These are phyloP conservation scores for Aspergillus pseudoglaucus DNA, from an alignment of 2,329 filamentous ascomycete genomes.

Conservation along the genomic window DNA sequence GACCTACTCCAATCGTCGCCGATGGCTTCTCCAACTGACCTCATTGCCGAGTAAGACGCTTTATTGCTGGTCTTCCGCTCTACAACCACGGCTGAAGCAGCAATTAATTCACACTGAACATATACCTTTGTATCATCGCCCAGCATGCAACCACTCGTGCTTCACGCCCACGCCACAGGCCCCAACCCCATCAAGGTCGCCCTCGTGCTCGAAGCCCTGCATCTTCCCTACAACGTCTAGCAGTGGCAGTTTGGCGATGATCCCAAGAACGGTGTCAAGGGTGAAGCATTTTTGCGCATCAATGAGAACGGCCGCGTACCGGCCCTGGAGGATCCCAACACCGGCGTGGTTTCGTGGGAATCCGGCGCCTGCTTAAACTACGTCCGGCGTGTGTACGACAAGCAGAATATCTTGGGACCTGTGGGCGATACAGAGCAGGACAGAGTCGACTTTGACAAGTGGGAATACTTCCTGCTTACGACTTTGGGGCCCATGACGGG, in stretches of 20 bases:
- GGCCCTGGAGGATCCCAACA: conserved; percentile 34
- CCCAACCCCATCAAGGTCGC: conserved; percentile 43
- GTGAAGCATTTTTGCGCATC: conserved; percentile 30
- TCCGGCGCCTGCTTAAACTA: conserved; percentile 36
- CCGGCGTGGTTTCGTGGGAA: conserved; percentile 33
- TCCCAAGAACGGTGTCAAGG: conserved; percentile 26
- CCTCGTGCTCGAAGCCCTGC: conserved; percentile 35
- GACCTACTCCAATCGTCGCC: too few species aligned
- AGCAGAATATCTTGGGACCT: conserved; percentile 32
- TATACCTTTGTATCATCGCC: not conserved
- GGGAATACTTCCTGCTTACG: conserved; percentile 39
- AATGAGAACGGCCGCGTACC: conserved; percentile 42
- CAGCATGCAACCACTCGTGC: conserved; percentile 25
- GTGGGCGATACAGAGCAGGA: conserved; percentile 28
- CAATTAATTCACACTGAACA: not conserved
- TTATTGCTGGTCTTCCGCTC: too few species aligned
- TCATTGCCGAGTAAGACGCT: not conserved
- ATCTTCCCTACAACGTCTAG: conserved; percentile 37
- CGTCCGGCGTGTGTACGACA: conserved; percentile 37
- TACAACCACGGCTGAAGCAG: not conserved
- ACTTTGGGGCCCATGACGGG: conserved; percentile 39
- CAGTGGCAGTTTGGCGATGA: conserved; percentile 38
- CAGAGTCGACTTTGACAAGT: conserved; percentile 41
- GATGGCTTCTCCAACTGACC: not conserved
- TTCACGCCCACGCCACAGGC: conserved; percentile 36